Conservation (phyloP, 148 eudicot genomes). For the Persicaria tinctoria region DNA sequence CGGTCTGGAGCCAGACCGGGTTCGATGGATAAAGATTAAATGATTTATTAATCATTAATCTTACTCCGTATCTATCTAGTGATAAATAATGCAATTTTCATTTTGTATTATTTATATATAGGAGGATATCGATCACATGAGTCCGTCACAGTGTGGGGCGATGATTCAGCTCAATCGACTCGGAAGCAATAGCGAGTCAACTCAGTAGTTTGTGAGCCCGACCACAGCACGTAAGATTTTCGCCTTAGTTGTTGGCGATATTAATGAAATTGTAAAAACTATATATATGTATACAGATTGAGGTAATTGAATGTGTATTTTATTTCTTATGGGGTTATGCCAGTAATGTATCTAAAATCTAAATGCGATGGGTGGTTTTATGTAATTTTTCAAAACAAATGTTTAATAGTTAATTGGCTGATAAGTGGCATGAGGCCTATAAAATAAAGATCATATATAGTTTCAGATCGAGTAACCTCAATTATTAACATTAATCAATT, state of each 20-base stretch:
- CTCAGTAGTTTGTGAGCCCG: conserved; percentile 24
- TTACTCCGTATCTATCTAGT: not conserved
- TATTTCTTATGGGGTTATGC: not conserved
- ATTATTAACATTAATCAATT: too few relatives aligned
- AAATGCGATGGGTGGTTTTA: too few relatives aligned
- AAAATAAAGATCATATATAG: too few relatives aligned
- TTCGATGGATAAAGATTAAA: conserved; percentile 54
- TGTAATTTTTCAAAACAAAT: too few relatives aligned
- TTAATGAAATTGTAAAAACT: too few relatives aligned
- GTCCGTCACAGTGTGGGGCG: conserved; percentile 15
- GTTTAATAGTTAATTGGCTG: too few relatives aligned
- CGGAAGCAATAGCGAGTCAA: conserved; percentile 15
- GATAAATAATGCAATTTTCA: not conserved
- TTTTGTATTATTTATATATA: conserved; percentile 1
- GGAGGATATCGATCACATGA: not conserved
- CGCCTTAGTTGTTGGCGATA: not conserved
- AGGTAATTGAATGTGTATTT: not conserved
- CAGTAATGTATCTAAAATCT: too few relatives aligned
- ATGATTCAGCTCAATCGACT: conserved; percentile 26
- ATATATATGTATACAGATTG: not conserved
- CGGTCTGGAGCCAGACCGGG: conserved; percentile 94
- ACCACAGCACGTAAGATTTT: not conserved
- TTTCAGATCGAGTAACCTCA: too few relatives aligned
- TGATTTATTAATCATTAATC: not conserved
- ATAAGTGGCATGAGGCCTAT: too few relatives aligned